Evolutionary conservation across 1,139 yeast genomes (phyloP).

Genomic region (Pneumocystis sp.): DNA sequence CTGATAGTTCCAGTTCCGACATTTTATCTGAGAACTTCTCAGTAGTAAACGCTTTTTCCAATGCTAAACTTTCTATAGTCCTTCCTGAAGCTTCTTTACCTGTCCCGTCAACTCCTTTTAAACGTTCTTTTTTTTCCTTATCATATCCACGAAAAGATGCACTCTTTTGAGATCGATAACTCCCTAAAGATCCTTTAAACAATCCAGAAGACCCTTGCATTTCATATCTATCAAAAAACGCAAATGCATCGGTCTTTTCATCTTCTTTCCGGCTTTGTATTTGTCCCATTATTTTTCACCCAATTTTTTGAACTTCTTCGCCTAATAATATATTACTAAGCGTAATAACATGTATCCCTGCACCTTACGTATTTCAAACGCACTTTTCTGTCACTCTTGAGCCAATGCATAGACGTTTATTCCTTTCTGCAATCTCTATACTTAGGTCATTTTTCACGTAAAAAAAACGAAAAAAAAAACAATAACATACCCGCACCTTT

Average conservation of each 20-base stretch:
- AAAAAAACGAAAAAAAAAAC: not conserved
- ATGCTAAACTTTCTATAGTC: not conserved
- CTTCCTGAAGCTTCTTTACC: not conserved
- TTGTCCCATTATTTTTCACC: not conserved
- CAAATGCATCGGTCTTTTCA: not conserved
- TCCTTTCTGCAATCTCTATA: not conserved
- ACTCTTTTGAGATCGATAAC: not conserved
- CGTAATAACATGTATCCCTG: not conserved
- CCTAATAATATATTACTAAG: not conserved
- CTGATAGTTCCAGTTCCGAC: not conserved
- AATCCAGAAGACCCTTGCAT: not conserved
- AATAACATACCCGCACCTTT: not conserved
- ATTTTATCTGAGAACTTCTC: not conserved
- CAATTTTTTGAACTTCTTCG: not conserved
- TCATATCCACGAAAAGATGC: not conserved
- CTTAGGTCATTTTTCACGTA: not conserved
- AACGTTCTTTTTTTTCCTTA: not conserved
- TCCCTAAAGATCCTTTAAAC: not conserved
- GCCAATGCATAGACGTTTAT: not conserved
- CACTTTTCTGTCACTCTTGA: not conserved
- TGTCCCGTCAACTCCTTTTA: not conserved
- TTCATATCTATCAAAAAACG: not conserved
- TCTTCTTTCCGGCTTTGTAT: not conserved
- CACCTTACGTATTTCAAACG: not conserved
- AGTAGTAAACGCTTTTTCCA: not conserved